A percentile compares a stretch with the other conserved stretches of the same genome.
These are phyloP conservation scores for Boletus rubropictus DNA, from an alignment of 768 basidiomycete genomes.

Conservation along the genomic window DNA sequence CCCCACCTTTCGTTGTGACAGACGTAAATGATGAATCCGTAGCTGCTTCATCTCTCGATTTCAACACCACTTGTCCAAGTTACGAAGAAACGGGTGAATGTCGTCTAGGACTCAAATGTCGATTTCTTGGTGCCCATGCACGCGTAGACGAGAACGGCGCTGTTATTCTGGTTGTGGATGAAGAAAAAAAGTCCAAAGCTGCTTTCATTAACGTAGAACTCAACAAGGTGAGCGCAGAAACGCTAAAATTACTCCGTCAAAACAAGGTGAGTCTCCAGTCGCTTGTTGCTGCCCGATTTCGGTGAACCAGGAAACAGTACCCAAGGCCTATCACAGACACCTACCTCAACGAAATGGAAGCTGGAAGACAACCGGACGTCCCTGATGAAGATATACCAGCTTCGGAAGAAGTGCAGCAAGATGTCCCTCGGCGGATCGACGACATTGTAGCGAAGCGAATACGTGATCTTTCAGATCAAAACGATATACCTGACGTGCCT, in stretches of 20 bases:
- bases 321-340: constrained; percentile 55
- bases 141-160: constrained; percentile 40
- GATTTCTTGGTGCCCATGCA: constrained; percentile 80
- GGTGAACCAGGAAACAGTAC: constrained; percentile 41
- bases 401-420: constrained; percentile 11
- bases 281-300: not conserved
- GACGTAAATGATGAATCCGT: constrained; percentile 4
- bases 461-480: constrained; percentile 33
- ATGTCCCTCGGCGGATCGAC: not conserved
- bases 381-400: not conserved
- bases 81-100: constrained; percentile 29
- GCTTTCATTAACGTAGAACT: constrained; percentile 53
- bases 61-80: constrained; percentile 19
- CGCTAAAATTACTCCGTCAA: constrained; percentile 56
- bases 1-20: constrained; percentile 46
- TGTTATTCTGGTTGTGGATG: constrained; percentile 45
- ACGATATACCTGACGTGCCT: constrained; percentile 64
- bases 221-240: constrained; percentile 58
- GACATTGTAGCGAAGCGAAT: constrained; percentile 31
- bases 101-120: constrained; percentile 74
- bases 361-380: constrained; percentile 17
- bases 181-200: constrained; percentile 49
- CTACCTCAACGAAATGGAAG: constrained; percentile 53
- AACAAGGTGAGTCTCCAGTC: constrained; percentile 49
- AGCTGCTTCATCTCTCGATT: constrained; percentile 16